phyloP scores from a whole-genome alignment of 2,329 filamentous ascomycete genomes.

The Clonostachys byssicola region DNA sequence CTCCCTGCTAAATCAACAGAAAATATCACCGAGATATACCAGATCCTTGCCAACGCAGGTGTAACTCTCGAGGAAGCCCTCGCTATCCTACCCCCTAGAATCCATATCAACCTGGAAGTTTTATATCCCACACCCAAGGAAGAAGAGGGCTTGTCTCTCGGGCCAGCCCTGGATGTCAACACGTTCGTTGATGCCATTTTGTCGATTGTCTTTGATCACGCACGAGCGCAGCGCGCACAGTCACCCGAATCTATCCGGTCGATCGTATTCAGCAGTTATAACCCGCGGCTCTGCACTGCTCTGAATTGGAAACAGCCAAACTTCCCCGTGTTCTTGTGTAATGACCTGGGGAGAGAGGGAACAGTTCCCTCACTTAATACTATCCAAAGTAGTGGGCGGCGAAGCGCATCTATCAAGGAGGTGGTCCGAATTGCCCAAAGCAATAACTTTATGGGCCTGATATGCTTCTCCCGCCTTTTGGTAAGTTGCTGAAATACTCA shows the following conservation, averaged over 20 bases:
- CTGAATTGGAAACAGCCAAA: slow-evolving; percentile 99
- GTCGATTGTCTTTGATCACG: slow-evolving; percentile 86
- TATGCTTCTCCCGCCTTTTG: slow-evolving; percentile 82
- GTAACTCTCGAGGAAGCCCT: slow-evolving; percentile 78
- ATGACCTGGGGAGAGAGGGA: slow-evolving; percentile 72
- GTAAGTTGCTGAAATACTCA: slow-evolving; percentile 45
- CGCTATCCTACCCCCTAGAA: slow-evolving; percentile 65
- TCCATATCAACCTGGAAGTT: slow-evolving; percentile 90
- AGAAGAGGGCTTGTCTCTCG: slow-evolving; percentile 64
- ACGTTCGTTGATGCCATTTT: slow-evolving; percentile 80
- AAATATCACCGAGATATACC: slow-evolving; percentile 64
- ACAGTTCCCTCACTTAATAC: slow-evolving; percentile 27
- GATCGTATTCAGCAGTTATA: slow-evolving; percentile 92
- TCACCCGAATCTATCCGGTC: slow-evolving; percentile 72
- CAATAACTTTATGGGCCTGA: slow-evolving; percentile 97
- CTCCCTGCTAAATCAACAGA: slow-evolving; percentile 41
- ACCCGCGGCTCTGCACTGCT: slow-evolving; percentile 83
- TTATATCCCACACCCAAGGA: slow-evolving; percentile 78
- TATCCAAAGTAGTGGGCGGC: slow-evolving; percentile 57
- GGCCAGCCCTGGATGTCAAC: slow-evolving; percentile 80
- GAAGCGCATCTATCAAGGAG: slow-evolving; percentile 87
- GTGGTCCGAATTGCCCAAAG: slow-evolving; percentile 87
- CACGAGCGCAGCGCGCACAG: slow-evolving; percentile 59
- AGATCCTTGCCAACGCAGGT: slow-evolving; percentile 69
- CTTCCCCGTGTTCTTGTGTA: slow-evolving; percentile 93